Evolutionary conservation across 73 alveolate species (phyloP).

Genomic region (Uronychia binucleata): DNA sequence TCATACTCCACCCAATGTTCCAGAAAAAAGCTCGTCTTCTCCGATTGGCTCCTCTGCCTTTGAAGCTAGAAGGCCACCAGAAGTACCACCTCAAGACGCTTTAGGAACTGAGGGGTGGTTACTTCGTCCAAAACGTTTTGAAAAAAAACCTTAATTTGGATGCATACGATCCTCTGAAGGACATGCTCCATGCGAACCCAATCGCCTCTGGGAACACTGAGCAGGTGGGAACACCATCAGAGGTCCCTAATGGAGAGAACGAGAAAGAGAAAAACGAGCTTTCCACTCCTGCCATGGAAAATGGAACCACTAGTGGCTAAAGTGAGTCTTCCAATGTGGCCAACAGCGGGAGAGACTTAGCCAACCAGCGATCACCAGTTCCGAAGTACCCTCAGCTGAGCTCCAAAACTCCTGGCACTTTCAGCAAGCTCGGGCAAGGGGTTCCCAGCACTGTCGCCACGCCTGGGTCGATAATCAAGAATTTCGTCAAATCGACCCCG

Average conservation of each 20-base stretch:
- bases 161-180: not conserved
- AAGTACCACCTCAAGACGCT: not conserved
- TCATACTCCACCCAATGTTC: constrained; percentile 15
- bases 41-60: not conserved
- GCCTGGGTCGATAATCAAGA: not conserved
- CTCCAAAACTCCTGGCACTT: not conserved
- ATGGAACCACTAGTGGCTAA: too few relatives aligned
- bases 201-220: too few relatives aligned
- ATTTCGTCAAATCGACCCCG: not conserved
- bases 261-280: not conserved
- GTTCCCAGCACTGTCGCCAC: too few relatives aligned
- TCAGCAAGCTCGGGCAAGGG: not conserved
- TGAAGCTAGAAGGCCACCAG: not conserved
- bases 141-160: not conserved
- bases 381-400: not conserved
- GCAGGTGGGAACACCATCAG: too few relatives aligned
- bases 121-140: not conserved
- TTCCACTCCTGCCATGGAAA: too few relatives aligned
- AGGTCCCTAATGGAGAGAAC: too few relatives aligned
- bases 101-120: not conserved
- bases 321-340: too few relatives aligned
- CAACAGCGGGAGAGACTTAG: not conserved
- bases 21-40: not conserved
- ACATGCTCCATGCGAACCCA: too few relatives aligned
- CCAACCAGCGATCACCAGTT: not conserved